These are phyloP conservation scores for Spathaspora sp. DNA, from an alignment of 805 yeast species.

Conservation along the genomic window DNA sequence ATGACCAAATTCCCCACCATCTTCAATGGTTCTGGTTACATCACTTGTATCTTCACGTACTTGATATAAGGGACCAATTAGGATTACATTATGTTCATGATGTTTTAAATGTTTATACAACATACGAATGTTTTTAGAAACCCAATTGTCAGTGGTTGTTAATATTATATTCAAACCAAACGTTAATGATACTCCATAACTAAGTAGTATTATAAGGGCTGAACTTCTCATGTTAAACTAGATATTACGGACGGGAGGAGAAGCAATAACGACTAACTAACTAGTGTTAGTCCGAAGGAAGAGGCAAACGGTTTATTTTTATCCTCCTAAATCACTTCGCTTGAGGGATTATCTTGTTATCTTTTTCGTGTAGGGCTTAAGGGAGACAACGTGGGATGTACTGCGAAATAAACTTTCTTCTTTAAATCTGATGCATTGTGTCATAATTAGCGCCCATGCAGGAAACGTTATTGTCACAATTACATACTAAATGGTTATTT, in stretches of 20 bases:
- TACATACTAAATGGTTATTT: background rate
- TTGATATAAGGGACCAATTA: constrained; percentile 29
- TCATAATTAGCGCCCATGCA: background rate
- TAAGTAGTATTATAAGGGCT: background rate
- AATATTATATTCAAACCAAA: constrained; percentile 24
- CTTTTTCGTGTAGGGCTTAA: background rate
- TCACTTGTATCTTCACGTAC: background rate
- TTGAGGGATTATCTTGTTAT: background rate
- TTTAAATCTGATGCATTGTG: background rate
- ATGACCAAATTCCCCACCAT: constrained; percentile 36
- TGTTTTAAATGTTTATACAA: constrained; percentile 22
- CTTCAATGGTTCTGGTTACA: constrained; percentile 4
- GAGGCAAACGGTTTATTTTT: background rate
- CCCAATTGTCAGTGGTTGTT: constrained; percentile 36
- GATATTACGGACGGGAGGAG: background rate
- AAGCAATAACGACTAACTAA: background rate
- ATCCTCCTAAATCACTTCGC: background rate
- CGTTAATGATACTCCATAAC: background rate
- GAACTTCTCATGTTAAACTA: background rate
- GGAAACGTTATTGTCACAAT: background rate
- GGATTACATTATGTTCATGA: constrained; percentile 27
- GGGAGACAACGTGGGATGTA: background rate
- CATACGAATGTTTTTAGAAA: constrained; percentile 27
- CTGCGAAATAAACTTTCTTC: background rate
- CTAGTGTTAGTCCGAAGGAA: background rate